Conservation (phyloP, 345 rosid genomes). For the Populus tremula region DNA sequence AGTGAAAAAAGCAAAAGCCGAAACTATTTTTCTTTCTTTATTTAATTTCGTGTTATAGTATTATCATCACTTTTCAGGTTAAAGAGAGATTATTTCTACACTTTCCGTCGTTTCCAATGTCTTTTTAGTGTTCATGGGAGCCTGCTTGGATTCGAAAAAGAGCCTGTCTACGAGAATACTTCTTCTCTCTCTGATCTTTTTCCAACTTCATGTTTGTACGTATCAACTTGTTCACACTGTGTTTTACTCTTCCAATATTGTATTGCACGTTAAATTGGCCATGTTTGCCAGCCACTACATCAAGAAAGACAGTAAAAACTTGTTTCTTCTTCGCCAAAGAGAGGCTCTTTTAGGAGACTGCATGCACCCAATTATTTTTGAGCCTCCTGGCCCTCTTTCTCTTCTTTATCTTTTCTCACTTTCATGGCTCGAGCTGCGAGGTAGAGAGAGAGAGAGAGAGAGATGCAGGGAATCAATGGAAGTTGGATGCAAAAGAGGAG, state of each 20-base stretch:
- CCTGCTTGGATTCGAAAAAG: slow-evolving; percentile 2
- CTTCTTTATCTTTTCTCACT: neutral
- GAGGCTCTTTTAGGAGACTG: neutral
- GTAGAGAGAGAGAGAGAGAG: neutral
- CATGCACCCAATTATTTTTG: neutral
- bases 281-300: neutral
- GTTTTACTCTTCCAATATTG: neutral
- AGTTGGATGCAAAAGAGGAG: neutral
- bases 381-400: neutral
- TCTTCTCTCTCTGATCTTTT: no score
- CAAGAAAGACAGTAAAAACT: neutral
- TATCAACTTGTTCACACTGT: neutral
- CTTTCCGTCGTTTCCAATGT: slow-evolving; percentile 9
- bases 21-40: neutral
- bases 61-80: slow-evolving; percentile 1
- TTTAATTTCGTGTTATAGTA: neutral
- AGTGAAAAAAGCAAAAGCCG: neutral
- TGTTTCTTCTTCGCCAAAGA: neutral
- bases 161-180: neutral
- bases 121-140: neutral
- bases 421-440: slow-evolving; percentile 12
- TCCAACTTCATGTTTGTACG: neutral
- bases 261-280: neutral
- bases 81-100: neutral
- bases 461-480: neutral